Conservation (phyloP, 345 rosid genomes). For the Syzygium oleosum region DNA sequence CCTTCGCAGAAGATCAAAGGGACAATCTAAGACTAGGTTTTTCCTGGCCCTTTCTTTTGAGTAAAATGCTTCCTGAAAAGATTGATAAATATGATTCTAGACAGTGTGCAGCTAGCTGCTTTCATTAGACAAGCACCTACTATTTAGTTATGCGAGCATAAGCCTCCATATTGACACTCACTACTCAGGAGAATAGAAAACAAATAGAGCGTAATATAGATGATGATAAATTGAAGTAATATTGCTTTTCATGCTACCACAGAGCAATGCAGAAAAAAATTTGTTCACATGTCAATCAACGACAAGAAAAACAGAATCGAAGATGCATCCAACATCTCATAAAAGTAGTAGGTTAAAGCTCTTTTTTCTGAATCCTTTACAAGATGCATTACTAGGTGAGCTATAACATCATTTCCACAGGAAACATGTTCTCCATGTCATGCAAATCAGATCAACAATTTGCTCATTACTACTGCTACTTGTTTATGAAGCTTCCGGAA, state of each 20-base stretch:
- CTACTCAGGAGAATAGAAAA: background rate
- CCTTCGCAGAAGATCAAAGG: background rate
- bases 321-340: background rate
- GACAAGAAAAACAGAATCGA: background rate
- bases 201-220: background rate
- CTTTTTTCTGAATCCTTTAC: background rate
- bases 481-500: background rate
- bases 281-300: background rate
- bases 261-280: background rate
- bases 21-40: background rate
- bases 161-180: background rate
- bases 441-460: background rate
- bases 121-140: background rate
- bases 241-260: background rate
- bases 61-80: background rate
- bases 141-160: background rate
- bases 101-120: background rate
- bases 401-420: background rate
- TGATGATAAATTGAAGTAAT: background rate
- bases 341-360: background rate
- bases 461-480: background rate
- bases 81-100: background rate
- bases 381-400: background rate
- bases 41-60: background rate
- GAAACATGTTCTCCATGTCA: background rate